Percentiles rank a stretch among this genome's conserved stretches.
Evolutionary conservation across 2,329 filamentous ascomycete species (phyloP).

Genomic region (Thermomyces lanuginosus): DNA sequence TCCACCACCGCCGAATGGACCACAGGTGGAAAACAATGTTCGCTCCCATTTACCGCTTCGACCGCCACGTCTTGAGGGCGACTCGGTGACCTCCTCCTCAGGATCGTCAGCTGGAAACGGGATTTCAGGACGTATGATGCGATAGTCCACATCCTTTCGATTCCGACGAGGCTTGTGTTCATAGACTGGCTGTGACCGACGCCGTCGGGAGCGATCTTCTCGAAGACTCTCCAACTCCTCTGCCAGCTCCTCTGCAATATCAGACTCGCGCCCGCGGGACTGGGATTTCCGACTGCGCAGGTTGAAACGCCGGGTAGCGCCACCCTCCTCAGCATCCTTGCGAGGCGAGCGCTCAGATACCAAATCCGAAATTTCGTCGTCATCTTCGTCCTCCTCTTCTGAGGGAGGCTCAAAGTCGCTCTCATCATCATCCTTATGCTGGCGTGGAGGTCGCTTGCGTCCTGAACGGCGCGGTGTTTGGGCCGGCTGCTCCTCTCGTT

Average conservation of each 20-base stretch:
- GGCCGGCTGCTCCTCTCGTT: slow-evolving; percentile 18
- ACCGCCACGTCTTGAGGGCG: slow-evolving; percentile 50
- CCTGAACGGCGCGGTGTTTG: slow-evolving; percentile 23
- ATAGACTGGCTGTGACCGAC: slow-evolving; percentile 20
- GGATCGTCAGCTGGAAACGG: slow-evolving; percentile 59
- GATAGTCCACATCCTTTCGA: slow-evolving; percentile 64
- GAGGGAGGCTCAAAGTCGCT: slow-evolving; percentile 50
- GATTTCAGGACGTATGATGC: slow-evolving; percentile 60
- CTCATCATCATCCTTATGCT: slow-evolving; percentile 38
- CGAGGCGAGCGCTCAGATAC: slow-evolving; percentile 28
- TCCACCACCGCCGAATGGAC: slow-evolving; percentile 76
- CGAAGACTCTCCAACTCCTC: slow-evolving; percentile 41
- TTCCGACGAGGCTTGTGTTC: slow-evolving; percentile 35
- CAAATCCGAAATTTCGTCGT: slow-evolving; percentile 37
- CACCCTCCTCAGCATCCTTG: slow-evolving; percentile 32
- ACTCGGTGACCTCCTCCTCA: slow-evolving; percentile 49
- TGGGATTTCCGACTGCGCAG: slow-evolving; percentile 35
- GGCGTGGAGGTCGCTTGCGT: slow-evolving; percentile 25
- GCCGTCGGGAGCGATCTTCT: slow-evolving; percentile 27
- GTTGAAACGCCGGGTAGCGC: slow-evolving; percentile 34
- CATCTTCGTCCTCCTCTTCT: slow-evolving; percentile 38
- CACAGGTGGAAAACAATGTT: slow-evolving; percentile 72
- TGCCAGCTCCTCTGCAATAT: slow-evolving; percentile 40
- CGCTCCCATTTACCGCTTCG: slow-evolving; percentile 51
- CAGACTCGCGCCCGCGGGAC: slow-evolving; percentile 25